A percentile compares a stretch with the other conserved stretches of the same genome.
These are phyloP conservation scores for Lentithecium fluviatile DNA, from an alignment of 495 filamentous ascomycete species.

Conservation along the genomic window DNA sequence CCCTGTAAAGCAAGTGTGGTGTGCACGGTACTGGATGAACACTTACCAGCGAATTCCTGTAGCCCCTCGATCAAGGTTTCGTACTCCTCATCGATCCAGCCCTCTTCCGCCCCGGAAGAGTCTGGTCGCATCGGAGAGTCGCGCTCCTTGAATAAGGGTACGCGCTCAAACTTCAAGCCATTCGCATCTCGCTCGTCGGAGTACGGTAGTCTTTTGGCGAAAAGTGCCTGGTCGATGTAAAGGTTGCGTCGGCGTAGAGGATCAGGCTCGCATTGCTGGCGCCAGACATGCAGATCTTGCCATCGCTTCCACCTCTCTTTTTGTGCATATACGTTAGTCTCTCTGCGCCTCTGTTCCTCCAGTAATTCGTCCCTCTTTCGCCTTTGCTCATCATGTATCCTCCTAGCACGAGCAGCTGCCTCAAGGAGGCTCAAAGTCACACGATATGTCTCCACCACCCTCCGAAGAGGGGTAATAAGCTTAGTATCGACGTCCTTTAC, in stretches of 20 bases:
- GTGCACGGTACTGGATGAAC: neutral
- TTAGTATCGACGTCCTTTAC: constrained; percentile 12
- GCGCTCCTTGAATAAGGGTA: constrained; percentile 33
- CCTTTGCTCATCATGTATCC: neutral
- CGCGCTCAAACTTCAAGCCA: constrained; percentile 37
- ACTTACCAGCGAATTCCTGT: constrained; percentile 30
- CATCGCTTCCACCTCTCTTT: constrained; percentile 12
- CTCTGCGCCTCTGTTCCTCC: constrained; percentile 8
- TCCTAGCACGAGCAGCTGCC: neutral
- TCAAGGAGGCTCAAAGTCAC: neutral
- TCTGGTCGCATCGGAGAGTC: constrained; percentile 12
- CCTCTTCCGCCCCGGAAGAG: neutral
- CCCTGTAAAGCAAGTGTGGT: neutral
- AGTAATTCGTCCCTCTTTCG: neutral
- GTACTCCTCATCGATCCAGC: constrained; percentile 31
- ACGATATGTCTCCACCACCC: neutral
- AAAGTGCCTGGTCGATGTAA: neutral
- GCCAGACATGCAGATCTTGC: constrained; percentile 25
- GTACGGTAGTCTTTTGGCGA: constrained; percentile 1
- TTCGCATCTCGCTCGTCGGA: constrained; percentile 24
- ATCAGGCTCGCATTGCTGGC: constrained; percentile 27
- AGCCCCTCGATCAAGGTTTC: constrained; percentile 33
- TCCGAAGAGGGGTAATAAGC: constrained; percentile 18
- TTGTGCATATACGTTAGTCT: neutral
- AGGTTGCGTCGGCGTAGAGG: neutral